A percentile compares a stretch with the other conserved stretches of the same genome.
These are phyloP conservation scores for Hanseniaspora valbyensis DNA, from an alignment of 805 yeast species.

Conservation along the genomic window DNA sequence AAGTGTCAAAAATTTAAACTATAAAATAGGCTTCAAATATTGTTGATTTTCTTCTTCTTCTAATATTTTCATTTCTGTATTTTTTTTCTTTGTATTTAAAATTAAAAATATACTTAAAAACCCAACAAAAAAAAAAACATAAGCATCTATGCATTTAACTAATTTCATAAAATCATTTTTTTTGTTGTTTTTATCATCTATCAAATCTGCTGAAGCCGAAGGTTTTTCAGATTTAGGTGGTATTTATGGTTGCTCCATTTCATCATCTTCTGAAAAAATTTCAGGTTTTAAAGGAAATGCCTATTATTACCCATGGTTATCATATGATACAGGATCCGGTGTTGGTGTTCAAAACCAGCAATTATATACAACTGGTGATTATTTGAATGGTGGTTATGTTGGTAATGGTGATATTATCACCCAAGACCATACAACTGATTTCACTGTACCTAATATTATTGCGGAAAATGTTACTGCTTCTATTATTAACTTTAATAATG, in stretches of 20 bases:
- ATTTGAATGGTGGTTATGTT: conserved; percentile 1
- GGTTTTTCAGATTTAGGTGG: not conserved
- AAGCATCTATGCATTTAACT: not conserved
- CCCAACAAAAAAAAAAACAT: too few species aligned
- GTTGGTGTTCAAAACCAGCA: not conserved
- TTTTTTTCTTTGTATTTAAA: too few species aligned
- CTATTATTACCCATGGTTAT: not conserved
- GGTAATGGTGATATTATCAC: not conserved
- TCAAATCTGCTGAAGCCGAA: not conserved
- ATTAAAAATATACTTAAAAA: too few species aligned
- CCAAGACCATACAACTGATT: not conserved
- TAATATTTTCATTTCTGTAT: too few species aligned
- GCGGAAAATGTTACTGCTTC: not conserved
- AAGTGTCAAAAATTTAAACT: too few species aligned
- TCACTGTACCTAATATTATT: not conserved
- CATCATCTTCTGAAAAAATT: conserved; percentile 15
- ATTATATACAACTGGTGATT: not conserved
- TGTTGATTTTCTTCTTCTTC: too few species aligned
- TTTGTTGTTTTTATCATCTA: not conserved
- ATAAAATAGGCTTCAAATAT: too few species aligned
- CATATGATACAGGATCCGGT: not conserved
- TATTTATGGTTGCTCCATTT: conserved; percentile 18
- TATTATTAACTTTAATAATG: not conserved
- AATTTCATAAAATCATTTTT: too few species aligned
- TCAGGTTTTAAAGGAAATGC: not conserved